Evolutionary conservation across 2,329 filamentous ascomycete species (phyloP), one percentile per base, ranked within the genome.

Genomic region (Beauveria brongniartii): DNA sequence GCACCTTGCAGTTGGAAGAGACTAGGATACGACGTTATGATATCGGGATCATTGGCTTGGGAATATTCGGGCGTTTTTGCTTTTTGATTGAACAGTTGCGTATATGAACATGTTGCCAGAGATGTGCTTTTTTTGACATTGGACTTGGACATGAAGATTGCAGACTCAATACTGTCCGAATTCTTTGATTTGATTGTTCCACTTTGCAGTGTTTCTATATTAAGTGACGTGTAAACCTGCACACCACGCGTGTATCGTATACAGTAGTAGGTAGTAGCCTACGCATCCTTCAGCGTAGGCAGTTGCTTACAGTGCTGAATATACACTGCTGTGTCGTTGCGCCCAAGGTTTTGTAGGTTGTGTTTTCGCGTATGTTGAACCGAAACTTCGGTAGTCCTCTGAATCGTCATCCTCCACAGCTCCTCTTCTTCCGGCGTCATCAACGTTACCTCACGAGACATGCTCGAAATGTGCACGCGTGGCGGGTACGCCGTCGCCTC

Each of bases 21-120:
- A 57, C 28, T 37, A 40, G 14, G 44, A 48, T 57, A 57, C 55
- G 55, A 57, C 30, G 34, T 56, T 48, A 57, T 57, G 55, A 57
- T 48, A 18, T 26, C 40, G 55, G 55, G 55, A 40, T 40, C 40
- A 37, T 40, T 14, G 40, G 43, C 1, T 37, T 34, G 41, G 55
- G 44, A 48, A 28, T 3, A 22, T 16, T 24, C 16, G 20, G 53
- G 55, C 43, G 55, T 48, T 57, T 57, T 48, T 57, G 55, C 43
- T 57, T 48, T 48, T 40, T 26, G 18, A 14, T 26, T 37, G 28
- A 57, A 37, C 43, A 24, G 7, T 10, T 57, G 44, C 43, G 48
- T 40, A 40, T 48, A 40, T n/a, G 26, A 22, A 24, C 55, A 57
- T 48, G 14, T 57, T 40, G n/a, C 26, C 47, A 12, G 20, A 37